A percentile compares a stretch with the other conserved stretches of the same genome.
These are phyloP conservation scores for Alternaria angustiovoidea DNA, from an alignment of 2,329 filamentous ascomycete species.

Conservation along the genomic window DNA sequence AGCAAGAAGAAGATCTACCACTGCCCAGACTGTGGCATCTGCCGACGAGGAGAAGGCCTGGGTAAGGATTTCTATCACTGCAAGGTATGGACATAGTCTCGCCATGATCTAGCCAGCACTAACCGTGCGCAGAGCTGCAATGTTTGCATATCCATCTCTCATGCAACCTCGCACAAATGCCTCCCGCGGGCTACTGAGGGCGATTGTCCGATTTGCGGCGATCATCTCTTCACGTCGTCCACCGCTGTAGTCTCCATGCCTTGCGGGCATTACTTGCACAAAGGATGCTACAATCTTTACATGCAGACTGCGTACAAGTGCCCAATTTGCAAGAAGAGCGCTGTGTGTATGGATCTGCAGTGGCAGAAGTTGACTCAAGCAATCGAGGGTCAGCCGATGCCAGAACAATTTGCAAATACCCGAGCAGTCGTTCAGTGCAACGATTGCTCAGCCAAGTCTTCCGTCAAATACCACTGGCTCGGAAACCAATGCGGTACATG, in stretches of 20 bases:
- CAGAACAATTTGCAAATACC: conserved; percentile 78
- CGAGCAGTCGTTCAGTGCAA: conserved; percentile 90
- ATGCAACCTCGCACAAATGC: conserved; percentile 86
- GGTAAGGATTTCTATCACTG: conserved; percentile 99
- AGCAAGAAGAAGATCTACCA: conserved; percentile 92
- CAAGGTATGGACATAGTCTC: conserved; percentile 70
- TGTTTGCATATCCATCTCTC: conserved; percentile 90
- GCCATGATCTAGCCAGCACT: conserved; percentile 19
- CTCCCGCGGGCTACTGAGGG: conserved; percentile 82
- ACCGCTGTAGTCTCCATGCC: conserved; percentile 90
- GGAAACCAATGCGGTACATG: conserved; percentile 82
- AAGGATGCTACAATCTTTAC: conserved; percentile 85
- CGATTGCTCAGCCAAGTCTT: conserved; percentile 88
- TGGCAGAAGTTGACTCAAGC: conserved; percentile 90
- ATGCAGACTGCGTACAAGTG: conserved; percentile 94
- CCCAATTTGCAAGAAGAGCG: conserved; percentile 93
- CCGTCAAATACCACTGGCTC: conserved; percentile 91
- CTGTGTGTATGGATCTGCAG: conserved; percentile 96
- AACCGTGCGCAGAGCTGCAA: conserved; percentile 67
- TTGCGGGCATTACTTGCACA: conserved; percentile 95
- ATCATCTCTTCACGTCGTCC: conserved; percentile 94
- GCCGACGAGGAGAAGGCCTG: conserved; percentile 85
- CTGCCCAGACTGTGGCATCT: conserved; percentile 95
- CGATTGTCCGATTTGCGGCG: conserved; percentile 94
- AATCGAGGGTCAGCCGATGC: conserved; percentile 92